phyloP scores from a whole-genome alignment of 345 rosid genomes.

The Salix viminalis region DNA sequence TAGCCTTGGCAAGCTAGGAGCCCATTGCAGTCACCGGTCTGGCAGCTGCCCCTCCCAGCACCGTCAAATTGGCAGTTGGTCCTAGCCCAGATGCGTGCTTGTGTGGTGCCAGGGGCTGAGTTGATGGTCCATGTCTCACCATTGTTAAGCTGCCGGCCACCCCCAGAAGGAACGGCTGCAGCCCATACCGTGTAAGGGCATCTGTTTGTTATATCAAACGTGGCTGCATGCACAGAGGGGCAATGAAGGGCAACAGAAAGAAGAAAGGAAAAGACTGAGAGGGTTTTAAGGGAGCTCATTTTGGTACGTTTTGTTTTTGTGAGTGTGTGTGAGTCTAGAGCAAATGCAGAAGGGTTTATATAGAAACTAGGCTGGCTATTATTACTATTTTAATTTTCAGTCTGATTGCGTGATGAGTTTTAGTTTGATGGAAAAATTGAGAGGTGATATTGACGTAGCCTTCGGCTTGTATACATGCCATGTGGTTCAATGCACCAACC shows the following conservation, averaged over 20 bases:
- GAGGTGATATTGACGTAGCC: neutral
- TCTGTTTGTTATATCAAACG: slow-evolving; percentile 16
- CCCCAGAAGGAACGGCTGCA: slow-evolving; percentile 19
- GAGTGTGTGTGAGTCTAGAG: neutral
- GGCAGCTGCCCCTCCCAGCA: slow-evolving; percentile 12
- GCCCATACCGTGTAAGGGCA: slow-evolving; percentile 21
- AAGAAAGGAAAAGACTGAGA: neutral
- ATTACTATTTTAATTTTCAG: too few species aligned
- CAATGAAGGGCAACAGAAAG: slow-evolving; percentile 8
- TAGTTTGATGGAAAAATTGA: too few species aligned
- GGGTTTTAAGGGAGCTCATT: neutral
- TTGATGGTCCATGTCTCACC: slow-evolving; percentile 20
- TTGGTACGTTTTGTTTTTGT: neutral
- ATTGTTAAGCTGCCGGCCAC: slow-evolving; percentile 11
- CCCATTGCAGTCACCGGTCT: slow-evolving; percentile 27
- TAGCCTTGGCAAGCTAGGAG: slow-evolving; percentile 27
- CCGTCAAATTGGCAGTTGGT: slow-evolving; percentile 23
- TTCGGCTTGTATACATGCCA: neutral
- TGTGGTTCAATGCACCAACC: too few species aligned
- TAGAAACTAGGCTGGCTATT: neutral
- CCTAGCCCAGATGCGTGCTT: slow-evolving; percentile 28
- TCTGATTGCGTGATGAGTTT: neutral
- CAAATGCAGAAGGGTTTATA: neutral
- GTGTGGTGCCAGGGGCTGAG: slow-evolving; percentile 13
- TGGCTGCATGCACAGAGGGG: slow-evolving; percentile 29